phyloP scores from a whole-genome alignment of 1,284 basidiomycete genomes.

The Phellinidium pouzarii region DNA sequence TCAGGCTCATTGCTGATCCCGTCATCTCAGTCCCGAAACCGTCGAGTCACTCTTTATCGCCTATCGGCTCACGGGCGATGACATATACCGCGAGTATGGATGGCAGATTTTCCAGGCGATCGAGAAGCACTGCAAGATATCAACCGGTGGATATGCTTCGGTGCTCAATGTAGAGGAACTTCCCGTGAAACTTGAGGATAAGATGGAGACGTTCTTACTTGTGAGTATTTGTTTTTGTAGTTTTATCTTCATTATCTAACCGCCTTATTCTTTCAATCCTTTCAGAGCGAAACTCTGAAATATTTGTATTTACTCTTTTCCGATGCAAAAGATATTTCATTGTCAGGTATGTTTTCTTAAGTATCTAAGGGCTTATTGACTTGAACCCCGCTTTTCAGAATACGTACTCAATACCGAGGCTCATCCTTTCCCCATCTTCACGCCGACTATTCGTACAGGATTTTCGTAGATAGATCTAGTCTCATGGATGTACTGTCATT shows the following conservation, averaged over 20 bases:
- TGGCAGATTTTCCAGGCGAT: constrained; percentile 93
- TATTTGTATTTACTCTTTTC: constrained; percentile 90
- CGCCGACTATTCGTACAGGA: constrained; percentile 43
- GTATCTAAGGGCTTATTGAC: background rate
- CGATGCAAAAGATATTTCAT: constrained; percentile 62
- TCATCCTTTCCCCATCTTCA: constrained; percentile 63
- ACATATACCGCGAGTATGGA: constrained; percentile 75
- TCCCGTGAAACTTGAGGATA: constrained; percentile 67
- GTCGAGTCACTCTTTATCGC: constrained; percentile 92
- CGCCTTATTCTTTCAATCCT: constrained; percentile 1
- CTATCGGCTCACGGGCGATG: constrained; percentile 78
- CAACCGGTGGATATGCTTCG: constrained; percentile 77
- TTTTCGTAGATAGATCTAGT: constrained; percentile 33
- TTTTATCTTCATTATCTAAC: background rate
- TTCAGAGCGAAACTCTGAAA: constrained; percentile 86
- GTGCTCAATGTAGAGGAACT: constrained; percentile 79
- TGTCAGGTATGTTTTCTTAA: constrained; percentile 53
- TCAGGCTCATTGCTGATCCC: background rate
- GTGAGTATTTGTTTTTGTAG: constrained; percentile 34
- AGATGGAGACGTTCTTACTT: constrained; percentile 95
- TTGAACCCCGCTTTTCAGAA: constrained; percentile 38
- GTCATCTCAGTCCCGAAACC: constrained; percentile 77
- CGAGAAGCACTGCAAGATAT: constrained; percentile 71
- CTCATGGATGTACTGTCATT: too few species aligned
- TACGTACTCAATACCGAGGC: constrained; percentile 96